Base-by-base conservation (phyloP, 179 eudicot genomes). In the Patellifolia procumbens region DNA sequence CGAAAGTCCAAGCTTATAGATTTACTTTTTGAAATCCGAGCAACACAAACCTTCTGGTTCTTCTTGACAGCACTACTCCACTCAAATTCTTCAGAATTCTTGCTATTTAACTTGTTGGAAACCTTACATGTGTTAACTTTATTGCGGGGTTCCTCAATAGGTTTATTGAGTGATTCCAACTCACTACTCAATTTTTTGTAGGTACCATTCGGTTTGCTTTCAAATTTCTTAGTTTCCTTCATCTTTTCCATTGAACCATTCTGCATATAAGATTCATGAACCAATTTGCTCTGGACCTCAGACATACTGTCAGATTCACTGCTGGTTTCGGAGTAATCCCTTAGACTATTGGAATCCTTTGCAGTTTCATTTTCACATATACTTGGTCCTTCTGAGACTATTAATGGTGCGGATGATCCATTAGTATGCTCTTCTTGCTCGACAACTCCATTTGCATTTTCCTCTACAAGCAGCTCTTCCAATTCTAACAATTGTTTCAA, bases 1-100 rank as follows among this genome's bases (percentile, higher is more conserved):
- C 97, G 96, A 37, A 93, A 83, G 84, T 95, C 99, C 68, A 95
- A 89, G 79, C 85, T 92, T 83, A 95, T 88, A 52, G 99, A 88
- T 82, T 87, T 93, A 70, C 92, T 81, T 83, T 89, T 93, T 19
- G 97, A 87, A 85, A 90, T 84, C 77, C 93, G 86, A 78, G 91
- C 80, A 80, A 87, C 89, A 77, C 88, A 81, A 74, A 87, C 85
- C 81, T 88, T 92, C 61, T 86, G 90, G 83, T 80, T 86, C 79
- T 79, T 90, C 84, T 85, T 89, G 79, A 83, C 80, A 76, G 78
- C 88, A 61, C 84, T 91, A 76, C 72, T 82, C 86, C 84, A 73
- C 43, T 88, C 93, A 79, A 78, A 70, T 22, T 81, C 88, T 59
- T 70, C 85, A 71, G 83, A 79, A 77, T 76, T 74, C 39, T 81